These are phyloP conservation scores for Penicillium italicum DNA, from an alignment of 2,329 filamentous ascomycete genomes.

Conservation along the genomic window DNA sequence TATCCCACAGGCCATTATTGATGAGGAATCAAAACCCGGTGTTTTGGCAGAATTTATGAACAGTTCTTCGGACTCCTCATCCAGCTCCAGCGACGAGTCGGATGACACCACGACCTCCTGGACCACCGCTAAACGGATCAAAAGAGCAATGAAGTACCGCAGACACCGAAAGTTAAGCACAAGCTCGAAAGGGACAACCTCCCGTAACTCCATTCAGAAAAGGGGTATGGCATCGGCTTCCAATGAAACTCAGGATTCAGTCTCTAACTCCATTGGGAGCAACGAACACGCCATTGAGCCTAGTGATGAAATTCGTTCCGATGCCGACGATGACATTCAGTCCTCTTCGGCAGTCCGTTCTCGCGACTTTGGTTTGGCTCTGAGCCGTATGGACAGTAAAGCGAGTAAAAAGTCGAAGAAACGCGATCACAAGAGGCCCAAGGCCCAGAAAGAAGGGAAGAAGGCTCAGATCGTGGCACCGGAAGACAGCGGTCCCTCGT, in stretches of 20 bases:
- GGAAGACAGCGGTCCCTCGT: neutral
- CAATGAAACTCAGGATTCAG: slow-evolving; percentile 21
- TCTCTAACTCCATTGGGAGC: slow-evolving; percentile 23
- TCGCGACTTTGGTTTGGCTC: slow-evolving; percentile 29
- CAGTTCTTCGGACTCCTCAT: slow-evolving; percentile 43
- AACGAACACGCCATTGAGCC: slow-evolving; percentile 25
- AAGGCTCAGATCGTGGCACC: slow-evolving; percentile 11
- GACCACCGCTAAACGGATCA: slow-evolving; percentile 72
- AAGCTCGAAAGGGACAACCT: slow-evolving; percentile 55
- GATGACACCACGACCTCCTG: slow-evolving; percentile 65
- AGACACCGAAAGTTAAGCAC: slow-evolving; percentile 74
- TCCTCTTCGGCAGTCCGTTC: slow-evolving; percentile 24
- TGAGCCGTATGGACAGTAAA: slow-evolving; percentile 12
- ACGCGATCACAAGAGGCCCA: slow-evolving; percentile 24
- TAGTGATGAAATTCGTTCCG: slow-evolving; percentile 29
- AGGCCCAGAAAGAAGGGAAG: slow-evolving; percentile 13
- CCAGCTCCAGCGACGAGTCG: slow-evolving; percentile 60
- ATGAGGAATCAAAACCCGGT: slow-evolving; percentile 84
- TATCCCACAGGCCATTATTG: slow-evolving; percentile 86
- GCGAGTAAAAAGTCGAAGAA: slow-evolving; percentile 19
- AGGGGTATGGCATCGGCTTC: slow-evolving; percentile 16
- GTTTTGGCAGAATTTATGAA: slow-evolving; percentile 79
- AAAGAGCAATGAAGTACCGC: slow-evolving; percentile 67
- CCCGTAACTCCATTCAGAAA: slow-evolving; percentile 24
- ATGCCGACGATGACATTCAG: slow-evolving; percentile 26